These are phyloP conservation scores for Dothistroma pini DNA, from an alignment of 2,329 filamentous ascomycete species.

Conservation along the genomic window DNA sequence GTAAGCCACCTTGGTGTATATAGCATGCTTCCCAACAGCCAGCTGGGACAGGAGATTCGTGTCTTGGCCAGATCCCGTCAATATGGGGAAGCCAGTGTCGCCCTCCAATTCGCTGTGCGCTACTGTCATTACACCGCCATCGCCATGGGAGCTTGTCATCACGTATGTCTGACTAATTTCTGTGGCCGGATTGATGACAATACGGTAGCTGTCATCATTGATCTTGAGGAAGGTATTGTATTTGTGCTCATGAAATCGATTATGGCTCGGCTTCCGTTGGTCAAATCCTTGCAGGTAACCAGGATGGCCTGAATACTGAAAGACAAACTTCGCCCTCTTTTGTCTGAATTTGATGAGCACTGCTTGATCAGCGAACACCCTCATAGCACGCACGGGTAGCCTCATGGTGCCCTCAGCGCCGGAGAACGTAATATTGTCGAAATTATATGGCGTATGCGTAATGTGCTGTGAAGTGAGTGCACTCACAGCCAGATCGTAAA, in stretches of 20 bases:
- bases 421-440: constrained; percentile 8
- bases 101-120: constrained; percentile 2
- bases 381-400: constrained; percentile 3
- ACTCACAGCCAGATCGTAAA: constrained; percentile 6
- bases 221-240: not conserved
- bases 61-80: constrained; percentile 7
- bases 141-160: constrained; percentile 1
- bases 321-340: constrained; percentile 1
- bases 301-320: constrained; percentile 2
- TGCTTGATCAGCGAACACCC: not conserved
- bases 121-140: constrained; percentile 5
- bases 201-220: constrained; percentile 4
- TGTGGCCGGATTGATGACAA: constrained; percentile 7
- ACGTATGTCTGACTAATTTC: constrained; percentile 5
- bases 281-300: not conserved
- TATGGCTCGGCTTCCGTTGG: constrained; percentile 1
- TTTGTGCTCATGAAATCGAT: constrained; percentile 6
- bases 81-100: constrained; percentile 1
- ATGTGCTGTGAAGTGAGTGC: constrained; percentile 7
- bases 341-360: not conserved
- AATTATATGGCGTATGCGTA: constrained; percentile 7
- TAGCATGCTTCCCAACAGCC: not conserved
- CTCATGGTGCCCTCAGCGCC: constrained; percentile 1
- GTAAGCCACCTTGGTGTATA: constrained; percentile 1
- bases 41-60: constrained; percentile 5